These are phyloP conservation scores for Leishmania turanica DNA, from an alignment of 208 protist genomes.

Conservation along the genomic window DNA sequence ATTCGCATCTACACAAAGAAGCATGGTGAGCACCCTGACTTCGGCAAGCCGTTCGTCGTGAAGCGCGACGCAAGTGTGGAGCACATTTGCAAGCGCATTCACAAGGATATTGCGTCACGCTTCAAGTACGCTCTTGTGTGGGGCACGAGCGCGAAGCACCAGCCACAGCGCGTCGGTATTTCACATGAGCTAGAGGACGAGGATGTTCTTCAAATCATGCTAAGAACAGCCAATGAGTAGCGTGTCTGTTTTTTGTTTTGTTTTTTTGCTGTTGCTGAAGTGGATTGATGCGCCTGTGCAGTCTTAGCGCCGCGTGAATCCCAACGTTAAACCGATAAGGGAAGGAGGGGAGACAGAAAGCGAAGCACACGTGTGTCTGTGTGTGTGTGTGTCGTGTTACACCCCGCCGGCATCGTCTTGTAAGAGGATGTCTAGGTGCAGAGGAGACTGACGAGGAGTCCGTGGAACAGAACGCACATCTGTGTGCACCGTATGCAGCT, in stretches of 20 bases:
- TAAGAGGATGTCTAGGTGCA: neutral
- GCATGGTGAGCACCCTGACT: conserved; percentile 94
- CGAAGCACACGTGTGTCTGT: neutral
- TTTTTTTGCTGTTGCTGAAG: no score
- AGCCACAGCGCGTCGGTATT: conserved; percentile 95
- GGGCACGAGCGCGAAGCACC: conserved; percentile 96
- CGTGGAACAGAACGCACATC: neutral
- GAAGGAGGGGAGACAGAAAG: neutral
- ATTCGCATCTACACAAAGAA: conserved; percentile 98
- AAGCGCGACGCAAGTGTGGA: conserved; percentile 87
- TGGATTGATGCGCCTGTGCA: conserved; percentile 8
- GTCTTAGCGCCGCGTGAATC: neutral
- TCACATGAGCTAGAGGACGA: conserved; percentile 89
- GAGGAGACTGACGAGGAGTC: neutral
- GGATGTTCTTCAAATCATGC: conserved; percentile 93
- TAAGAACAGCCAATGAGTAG: conserved; percentile 90
- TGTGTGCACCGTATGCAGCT: neutral
- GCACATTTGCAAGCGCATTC: conserved; percentile 94
- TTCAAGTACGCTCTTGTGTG: conserved; percentile 96
- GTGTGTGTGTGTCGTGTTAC: neutral
- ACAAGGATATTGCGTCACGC: conserved; percentile 91
- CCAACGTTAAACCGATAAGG: neutral
- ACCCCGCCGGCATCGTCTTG: neutral
- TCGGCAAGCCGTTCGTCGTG: conserved; percentile 94
- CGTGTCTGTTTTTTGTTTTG: neutral